These are phyloP conservation scores for Anthostomella pinea DNA, from an alignment of 2,329 filamentous ascomycete genomes.

Conservation along the genomic window DNA sequence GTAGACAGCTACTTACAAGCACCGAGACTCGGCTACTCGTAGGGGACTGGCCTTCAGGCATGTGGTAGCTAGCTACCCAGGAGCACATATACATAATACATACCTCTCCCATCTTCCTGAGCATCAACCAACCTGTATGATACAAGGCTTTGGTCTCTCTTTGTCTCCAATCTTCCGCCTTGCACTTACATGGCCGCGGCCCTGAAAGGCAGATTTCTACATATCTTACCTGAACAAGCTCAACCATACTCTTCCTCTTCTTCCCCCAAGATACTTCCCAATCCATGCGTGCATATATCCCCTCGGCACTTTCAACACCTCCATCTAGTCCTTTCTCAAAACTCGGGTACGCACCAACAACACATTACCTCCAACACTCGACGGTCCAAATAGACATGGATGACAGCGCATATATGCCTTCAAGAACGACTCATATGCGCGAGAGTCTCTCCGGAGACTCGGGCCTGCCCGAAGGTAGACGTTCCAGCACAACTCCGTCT, in stretches of 20 bases:
- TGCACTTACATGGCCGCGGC: slow-evolving; percentile 14
- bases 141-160: slow-evolving; percentile 20
- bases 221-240: too few relatives aligned
- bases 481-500: slow-evolving; percentile 20
- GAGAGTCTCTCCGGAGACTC: slow-evolving; percentile 19
- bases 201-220: slow-evolving; percentile 19
- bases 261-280: slow-evolving; percentile 9
- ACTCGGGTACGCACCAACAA: slow-evolving; percentile 13
- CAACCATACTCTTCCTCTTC: slow-evolving; percentile 9
- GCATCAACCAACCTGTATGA: slow-evolving; percentile 11
- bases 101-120: slow-evolving; percentile 17
- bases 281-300: slow-evolving; percentile 26
- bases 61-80: slow-evolving; percentile 7
- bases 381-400: slow-evolving; percentile 24
- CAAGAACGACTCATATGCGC: slow-evolving; percentile 21
- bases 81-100: slow-evolving; percentile 20
- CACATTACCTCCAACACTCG: slow-evolving; percentile 11
- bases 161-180: slow-evolving; percentile 18
- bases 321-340: slow-evolving; percentile 15
- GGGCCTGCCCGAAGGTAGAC: slow-evolving; percentile 9
- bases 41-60: neutral
- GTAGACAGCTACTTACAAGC: too few relatives aligned
- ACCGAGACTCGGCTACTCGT: neutral
- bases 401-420: slow-evolving; percentile 22
- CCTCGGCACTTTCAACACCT: slow-evolving; percentile 15